Evolutionary conservation across 495 filamentous ascomycete genomes (phyloP), one percentile per base, ranked within the genome.

Genomic region (Chaetomium cochliodes): DNA sequence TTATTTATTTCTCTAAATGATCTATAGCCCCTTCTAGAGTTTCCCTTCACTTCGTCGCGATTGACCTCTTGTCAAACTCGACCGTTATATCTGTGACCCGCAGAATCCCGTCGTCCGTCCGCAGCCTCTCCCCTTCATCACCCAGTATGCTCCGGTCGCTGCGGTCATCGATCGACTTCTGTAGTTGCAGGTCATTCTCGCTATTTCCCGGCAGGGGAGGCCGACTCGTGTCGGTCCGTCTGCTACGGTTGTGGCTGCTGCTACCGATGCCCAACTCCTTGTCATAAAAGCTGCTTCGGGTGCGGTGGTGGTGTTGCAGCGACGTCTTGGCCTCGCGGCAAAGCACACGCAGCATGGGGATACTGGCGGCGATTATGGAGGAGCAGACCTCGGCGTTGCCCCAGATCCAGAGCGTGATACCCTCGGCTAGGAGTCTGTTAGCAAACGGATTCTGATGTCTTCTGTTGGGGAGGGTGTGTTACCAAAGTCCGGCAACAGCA

Each of bases 291-390:
- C 12, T 7, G 55, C 63, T 51, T 37, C 33, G 6, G n/a, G 33
- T 49, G 49, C 49, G 49, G 50, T 57, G 39, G 33, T 65, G 39
- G 33, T 65, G 61, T 9, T 56, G 11, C 23, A 33, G 50, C 9
- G 62, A 68, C 7, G 42, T 47, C 49, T 51, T 57, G 51, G 53
- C 65, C 20, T 72, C 72, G 20, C 60, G 62, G 44, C 71, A 53
- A 25, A 72, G 60, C 13, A 69, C 66, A 30, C 72, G 72, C 8
- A 74, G 63, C 47, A 74, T 65, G 13, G 72, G 72, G 20, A 74
- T 71, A 3, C 60, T 69, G 20, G 72, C 69, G 26, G 70, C 72
- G 26, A 73, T 65, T 44, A 74, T 71, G 12, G 68, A 69, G 15
- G 59, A 60, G 26, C 66, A 57, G 6, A 63, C 28, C 58, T 74